These are phyloP conservation scores for Vigna hirtella DNA, from an alignment of 306 rosid species.

Conservation along the genomic window DNA sequence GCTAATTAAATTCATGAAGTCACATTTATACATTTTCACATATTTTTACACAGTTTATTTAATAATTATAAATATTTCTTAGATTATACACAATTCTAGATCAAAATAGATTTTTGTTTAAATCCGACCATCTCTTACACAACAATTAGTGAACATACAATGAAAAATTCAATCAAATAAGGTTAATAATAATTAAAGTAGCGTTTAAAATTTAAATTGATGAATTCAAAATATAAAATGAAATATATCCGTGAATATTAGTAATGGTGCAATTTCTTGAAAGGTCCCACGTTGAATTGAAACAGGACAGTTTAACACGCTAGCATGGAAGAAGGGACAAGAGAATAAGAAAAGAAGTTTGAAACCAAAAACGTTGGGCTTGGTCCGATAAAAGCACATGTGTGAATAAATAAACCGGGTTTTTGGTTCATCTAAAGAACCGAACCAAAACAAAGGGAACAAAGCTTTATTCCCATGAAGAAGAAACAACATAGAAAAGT, in stretches of 20 bases:
- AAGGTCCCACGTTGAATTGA: neutral
- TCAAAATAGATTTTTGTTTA: neutral
- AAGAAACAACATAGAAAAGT: neutral
- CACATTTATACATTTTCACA: too few relatives aligned
- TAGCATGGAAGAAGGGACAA: neutral
- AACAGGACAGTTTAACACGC: neutral
- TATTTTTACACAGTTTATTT: too few relatives aligned
- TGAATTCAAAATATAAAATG: neutral
- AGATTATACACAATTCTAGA: too few relatives aligned
- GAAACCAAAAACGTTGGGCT: neutral
- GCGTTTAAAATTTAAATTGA: neutral
- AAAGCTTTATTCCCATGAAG: neutral
- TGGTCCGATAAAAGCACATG: neutral
- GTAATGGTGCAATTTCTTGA: too few relatives aligned
- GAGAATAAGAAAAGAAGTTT: neutral
- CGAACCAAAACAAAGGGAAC: neutral
- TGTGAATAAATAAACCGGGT: neutral
- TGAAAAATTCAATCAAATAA: too few relatives aligned
- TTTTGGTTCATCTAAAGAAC: neutral
- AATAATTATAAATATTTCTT: too few relatives aligned
- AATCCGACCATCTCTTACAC: too few relatives aligned
- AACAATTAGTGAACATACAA: too few relatives aligned
- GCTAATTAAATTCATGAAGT: neutral
- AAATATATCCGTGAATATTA: too few relatives aligned
- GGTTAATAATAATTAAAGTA: too few relatives aligned